Conservation (phyloP, 352 stramenopile species). For the Halophytophthora batemanensis region DNA sequence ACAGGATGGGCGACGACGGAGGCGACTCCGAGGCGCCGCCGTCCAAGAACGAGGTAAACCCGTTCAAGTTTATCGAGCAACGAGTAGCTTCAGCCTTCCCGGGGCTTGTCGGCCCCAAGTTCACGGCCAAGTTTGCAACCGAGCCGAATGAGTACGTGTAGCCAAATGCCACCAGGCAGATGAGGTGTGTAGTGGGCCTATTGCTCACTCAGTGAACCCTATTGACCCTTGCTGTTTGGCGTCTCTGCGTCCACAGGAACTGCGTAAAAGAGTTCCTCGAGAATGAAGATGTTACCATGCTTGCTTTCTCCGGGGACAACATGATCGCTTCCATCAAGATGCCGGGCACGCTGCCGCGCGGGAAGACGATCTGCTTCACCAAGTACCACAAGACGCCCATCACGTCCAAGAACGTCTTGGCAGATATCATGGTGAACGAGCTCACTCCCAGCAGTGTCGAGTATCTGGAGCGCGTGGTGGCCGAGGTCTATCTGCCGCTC, state of each 20-base stretch:
- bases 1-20: slow-evolving; percentile 50
- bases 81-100: slow-evolving; percentile 74
- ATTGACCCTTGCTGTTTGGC: neutral
- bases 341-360: slow-evolving; percentile 78
- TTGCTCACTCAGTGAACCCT: neutral
- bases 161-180: neutral
- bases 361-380: slow-evolving; percentile 91
- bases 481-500: slow-evolving; percentile 94
- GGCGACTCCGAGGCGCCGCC: slow-evolving; percentile 12
- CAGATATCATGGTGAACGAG: slow-evolving; percentile 86
- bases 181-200: neutral
- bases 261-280: slow-evolving; percentile 90
- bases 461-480: slow-evolving; percentile 93
- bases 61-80: slow-evolving; percentile 78
- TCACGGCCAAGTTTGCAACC: slow-evolving; percentile 79
- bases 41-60: slow-evolving; percentile 70
- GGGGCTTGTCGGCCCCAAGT: slow-evolving; percentile 58
- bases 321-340: slow-evolving; percentile 84
- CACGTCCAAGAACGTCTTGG: slow-evolving; percentile 80
- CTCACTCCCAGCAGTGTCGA: slow-evolving; percentile 91
- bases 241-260: slow-evolving; percentile 19
- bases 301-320: slow-evolving; percentile 90
- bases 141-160: slow-evolving; percentile 71
- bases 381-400: slow-evolving; percentile 86
- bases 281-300: slow-evolving; percentile 77